These are phyloP conservation scores for Aplosporella prunicola DNA, from an alignment of 2,329 filamentous ascomycete genomes.

Conservation along the genomic window DNA sequence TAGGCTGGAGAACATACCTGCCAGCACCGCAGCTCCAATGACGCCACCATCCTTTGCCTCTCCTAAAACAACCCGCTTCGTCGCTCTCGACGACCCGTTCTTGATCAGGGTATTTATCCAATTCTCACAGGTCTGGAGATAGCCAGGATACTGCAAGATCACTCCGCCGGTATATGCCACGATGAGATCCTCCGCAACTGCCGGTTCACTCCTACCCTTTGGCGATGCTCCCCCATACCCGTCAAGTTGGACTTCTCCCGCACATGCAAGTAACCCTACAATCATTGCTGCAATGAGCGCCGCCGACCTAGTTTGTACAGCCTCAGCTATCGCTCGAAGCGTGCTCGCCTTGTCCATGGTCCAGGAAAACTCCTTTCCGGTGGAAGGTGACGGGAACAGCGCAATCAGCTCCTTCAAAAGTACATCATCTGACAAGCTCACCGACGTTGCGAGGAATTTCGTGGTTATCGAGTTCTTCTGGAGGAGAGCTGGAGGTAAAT, in stretches of 20 bases:
- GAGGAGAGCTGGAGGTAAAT: constrained; percentile 47
- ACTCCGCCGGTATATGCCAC: constrained; percentile 74
- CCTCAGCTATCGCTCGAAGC: constrained; percentile 57
- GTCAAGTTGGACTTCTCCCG: constrained; percentile 51
- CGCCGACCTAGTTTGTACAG: constrained; percentile 63
- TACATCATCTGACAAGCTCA: constrained; percentile 34
- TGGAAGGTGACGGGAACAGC: constrained; percentile 32
- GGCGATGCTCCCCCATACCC: constrained; percentile 2
- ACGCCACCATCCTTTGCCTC: constrained; percentile 47
- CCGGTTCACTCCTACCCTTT: neutral
- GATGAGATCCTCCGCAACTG: constrained; percentile 46
- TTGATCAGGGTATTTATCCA: constrained; percentile 53
- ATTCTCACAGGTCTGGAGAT: constrained; percentile 57
- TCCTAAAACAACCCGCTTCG: constrained; percentile 41
- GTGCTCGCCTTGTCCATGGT: constrained; percentile 48
- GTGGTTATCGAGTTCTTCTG: constrained; percentile 58
- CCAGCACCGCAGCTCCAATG: constrained; percentile 46
- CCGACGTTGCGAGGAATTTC: constrained; percentile 61
- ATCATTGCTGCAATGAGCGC: constrained; percentile 65
- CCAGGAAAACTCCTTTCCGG: constrained; percentile 47
- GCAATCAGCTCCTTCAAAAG: neutral
- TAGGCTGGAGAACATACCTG: constrained; percentile 32
- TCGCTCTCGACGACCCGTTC: constrained; percentile 26
- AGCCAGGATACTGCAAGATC: constrained; percentile 70
- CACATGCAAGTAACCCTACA: constrained; percentile 58